These are phyloP conservation scores for Aureobasidium sp. DNA, from an alignment of 2,329 filamentous ascomycete genomes.

Conservation along the genomic window DNA sequence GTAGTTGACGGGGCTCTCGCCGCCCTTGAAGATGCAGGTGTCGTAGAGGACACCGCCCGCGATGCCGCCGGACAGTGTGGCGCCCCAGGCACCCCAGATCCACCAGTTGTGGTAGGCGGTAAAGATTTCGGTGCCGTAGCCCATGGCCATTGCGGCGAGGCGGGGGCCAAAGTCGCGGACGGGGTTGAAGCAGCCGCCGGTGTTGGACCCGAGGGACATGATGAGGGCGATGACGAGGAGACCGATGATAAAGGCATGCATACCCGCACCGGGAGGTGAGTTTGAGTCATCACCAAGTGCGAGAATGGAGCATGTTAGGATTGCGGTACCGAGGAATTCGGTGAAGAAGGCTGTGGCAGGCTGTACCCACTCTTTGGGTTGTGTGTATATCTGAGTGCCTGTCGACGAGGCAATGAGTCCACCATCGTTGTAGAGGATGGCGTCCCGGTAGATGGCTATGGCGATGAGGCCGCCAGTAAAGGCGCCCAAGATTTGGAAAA, in stretches of 20 bases:
- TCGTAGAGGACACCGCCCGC: slow-evolving; percentile 44
- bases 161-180: slow-evolving; percentile 46
- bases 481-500: slow-evolving; percentile 48
- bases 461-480: slow-evolving; percentile 44
- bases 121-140: slow-evolving; percentile 35
- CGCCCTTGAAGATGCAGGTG: slow-evolving; percentile 43
- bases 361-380: slow-evolving; percentile 23
- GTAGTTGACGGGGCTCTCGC: slow-evolving; percentile 48
- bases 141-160: slow-evolving; percentile 39
- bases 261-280: slow-evolving; percentile 38
- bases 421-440: slow-evolving; percentile 34
- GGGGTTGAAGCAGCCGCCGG: slow-evolving; percentile 44
- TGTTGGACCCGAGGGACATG: slow-evolving; percentile 42
- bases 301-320: slow-evolving; percentile 39
- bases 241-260: slow-evolving; percentile 46
- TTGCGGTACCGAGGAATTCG: slow-evolving; percentile 29
- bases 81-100: slow-evolving; percentile 41
- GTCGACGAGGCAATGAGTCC: slow-evolving; percentile 24
- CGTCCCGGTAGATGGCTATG: slow-evolving; percentile 37
- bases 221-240: slow-evolving; percentile 33
- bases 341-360: slow-evolving; percentile 41
- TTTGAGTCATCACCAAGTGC: slow-evolving; percentile 26
- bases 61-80: slow-evolving; percentile 36
- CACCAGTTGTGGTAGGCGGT: slow-evolving; percentile 35
- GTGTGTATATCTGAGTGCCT: slow-evolving; percentile 24